A percentile compares a stretch with the other conserved stretches of the same genome.
Conservation (phyloP, 2,329 filamentous ascomycete genomes). For the Calonectria honghensis region DNA sequence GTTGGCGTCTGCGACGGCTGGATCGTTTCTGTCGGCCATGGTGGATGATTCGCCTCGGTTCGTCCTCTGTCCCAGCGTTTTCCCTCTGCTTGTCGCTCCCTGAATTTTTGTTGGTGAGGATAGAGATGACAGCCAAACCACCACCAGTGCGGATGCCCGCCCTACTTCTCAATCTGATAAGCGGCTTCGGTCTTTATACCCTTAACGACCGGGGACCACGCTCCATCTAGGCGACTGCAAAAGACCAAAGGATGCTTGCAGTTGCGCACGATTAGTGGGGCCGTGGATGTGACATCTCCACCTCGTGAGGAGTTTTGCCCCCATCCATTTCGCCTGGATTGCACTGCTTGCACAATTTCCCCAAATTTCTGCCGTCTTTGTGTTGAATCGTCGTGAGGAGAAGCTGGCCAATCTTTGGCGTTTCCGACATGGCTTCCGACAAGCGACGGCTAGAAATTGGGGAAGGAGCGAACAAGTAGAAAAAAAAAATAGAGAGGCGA, state of each 20-base stretch:
- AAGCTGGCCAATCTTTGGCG: slow-evolving; percentile 22
- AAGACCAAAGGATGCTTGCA: slow-evolving; percentile 10
- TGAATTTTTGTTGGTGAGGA: background rate
- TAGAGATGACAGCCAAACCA: background rate
- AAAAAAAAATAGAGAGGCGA: background rate
- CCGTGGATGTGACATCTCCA: slow-evolving; percentile 15
- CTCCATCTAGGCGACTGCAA: slow-evolving; percentile 3
- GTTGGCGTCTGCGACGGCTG: slow-evolving; percentile 3
- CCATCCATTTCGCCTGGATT: background rate
- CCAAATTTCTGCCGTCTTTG: background rate
- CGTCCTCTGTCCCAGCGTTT: background rate
- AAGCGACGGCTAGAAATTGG: slow-evolving; percentile 1
- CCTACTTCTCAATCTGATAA: slow-evolving; percentile 27
- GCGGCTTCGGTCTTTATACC: slow-evolving; percentile 37
- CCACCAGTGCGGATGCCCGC: background rate
- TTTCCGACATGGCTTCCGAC: slow-evolving; percentile 21
- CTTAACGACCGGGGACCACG: slow-evolving; percentile 21
- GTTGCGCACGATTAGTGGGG: slow-evolving; percentile 23
- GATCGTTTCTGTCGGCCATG: slow-evolving; percentile 18
- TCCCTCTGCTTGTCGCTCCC: background rate
- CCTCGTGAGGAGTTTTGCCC: slow-evolving; percentile 16
- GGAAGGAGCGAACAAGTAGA: background rate
- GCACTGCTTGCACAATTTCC: background rate
- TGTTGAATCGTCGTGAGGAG: slow-evolving; percentile 20
- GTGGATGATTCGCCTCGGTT: background rate